Evolutionary conservation across 164 flowering plant genomes (phyloP).

Genomic region (Piper longum): DNA sequence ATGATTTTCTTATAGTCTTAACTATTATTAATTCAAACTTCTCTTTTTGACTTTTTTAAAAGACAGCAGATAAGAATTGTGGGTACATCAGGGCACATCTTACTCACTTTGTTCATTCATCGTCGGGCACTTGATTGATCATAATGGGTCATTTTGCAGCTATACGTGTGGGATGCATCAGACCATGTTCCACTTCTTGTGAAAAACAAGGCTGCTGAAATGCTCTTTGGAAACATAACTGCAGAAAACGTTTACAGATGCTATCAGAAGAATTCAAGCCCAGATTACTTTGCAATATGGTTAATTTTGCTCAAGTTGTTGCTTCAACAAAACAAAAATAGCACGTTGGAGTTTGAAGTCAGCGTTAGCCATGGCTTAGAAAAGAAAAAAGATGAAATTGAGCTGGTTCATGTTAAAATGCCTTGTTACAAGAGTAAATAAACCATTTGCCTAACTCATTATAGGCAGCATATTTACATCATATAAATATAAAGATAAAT

Average conservation of each 20-base stretch:
- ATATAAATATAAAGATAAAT: not conserved
- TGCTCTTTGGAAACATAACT: conserved; percentile 53
- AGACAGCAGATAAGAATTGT: not conserved
- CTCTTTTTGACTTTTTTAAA: too few species aligned
- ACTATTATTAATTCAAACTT: too few species aligned
- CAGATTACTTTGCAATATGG: conserved; percentile 33
- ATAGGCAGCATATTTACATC: not conserved
- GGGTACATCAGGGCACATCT: not conserved
- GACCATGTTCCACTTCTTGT: conserved; percentile 43
- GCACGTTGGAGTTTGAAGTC: conserved; percentile 45
- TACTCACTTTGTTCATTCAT: not conserved
- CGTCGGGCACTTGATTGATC: not conserved
- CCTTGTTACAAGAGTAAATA: not conserved
- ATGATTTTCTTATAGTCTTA: too few species aligned
- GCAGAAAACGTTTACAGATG: conserved; percentile 44
- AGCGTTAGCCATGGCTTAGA: conserved; percentile 23
- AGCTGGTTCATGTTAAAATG: not conserved
- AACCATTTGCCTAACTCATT: not conserved
- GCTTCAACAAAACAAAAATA: conserved; percentile 39
- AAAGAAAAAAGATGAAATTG: not conserved
- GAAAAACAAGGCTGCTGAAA: conserved; percentile 56
- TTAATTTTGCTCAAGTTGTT: conserved; percentile 39
- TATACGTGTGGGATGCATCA: conserved; percentile 60
- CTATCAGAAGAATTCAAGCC: conserved; percentile 13
- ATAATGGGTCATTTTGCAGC: conserved; percentile 21